A percentile compares a stretch with the other conserved stretches of the same genome.
Evolutionary conservation across 805 yeast species (phyloP).

Genomic region (Candida coquimbonensis): DNA sequence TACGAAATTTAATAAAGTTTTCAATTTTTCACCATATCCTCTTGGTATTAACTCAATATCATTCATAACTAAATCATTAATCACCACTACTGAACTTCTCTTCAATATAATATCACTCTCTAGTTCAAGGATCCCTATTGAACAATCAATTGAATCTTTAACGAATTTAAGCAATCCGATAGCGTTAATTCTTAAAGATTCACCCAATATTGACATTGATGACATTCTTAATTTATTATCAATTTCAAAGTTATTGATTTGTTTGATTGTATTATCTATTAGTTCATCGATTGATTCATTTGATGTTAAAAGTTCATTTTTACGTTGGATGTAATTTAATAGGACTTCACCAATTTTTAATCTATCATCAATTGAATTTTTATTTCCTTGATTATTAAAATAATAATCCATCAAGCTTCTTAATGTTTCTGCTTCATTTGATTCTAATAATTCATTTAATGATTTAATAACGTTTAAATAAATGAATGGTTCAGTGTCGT

Average conservation of each 20-base stretch:
- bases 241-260: slow-evolving; percentile 29
- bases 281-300: slow-evolving; percentile 39
- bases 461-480: slow-evolving; percentile 83
- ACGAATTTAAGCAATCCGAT: slow-evolving; percentile 42
- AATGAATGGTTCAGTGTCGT: slow-evolving; percentile 80
- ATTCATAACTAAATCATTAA: slow-evolving; percentile 51
- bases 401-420: slow-evolving; percentile 34
- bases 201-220: slow-evolving; percentile 78
- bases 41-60: slow-evolving; percentile 45
- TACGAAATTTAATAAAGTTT: slow-evolving; percentile 36
- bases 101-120: slow-evolving; percentile 52
- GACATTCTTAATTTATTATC: slow-evolving; percentile 76
- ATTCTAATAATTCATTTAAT: slow-evolving; percentile 50
- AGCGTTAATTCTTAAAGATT: slow-evolving; percentile 54
- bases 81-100: slow-evolving; percentile 65
- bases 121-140: slow-evolving; percentile 63
- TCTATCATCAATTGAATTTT: slow-evolving; percentile 47
- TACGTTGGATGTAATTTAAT: slow-evolving; percentile 46
- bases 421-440: slow-evolving; percentile 31
- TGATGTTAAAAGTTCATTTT: slow-evolving; percentile 19
- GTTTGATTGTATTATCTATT: slow-evolving; percentile 34
- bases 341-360: slow-evolving; percentile 80
- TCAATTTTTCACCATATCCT: slow-evolving; percentile 37
- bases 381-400: slow-evolving; percentile 16
- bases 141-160: slow-evolving; percentile 62